These are phyloP conservation scores for Laetiporus sulphureus DNA, from an alignment of 1,284 basidiomycete species.

Conservation along the genomic window DNA sequence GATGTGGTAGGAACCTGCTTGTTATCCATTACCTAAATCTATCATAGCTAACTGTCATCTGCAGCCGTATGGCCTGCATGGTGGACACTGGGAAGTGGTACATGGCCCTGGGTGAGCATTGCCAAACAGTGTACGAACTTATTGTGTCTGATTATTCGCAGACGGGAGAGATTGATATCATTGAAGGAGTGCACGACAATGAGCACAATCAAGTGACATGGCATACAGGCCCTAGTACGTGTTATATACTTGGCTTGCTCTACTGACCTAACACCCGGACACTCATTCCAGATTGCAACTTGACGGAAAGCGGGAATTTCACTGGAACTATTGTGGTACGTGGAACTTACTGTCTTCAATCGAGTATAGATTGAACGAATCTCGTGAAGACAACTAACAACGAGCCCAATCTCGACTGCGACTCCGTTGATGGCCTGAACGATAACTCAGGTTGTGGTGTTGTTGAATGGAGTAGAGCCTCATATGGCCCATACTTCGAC, in stretches of 20 bases:
- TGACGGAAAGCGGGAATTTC: constrained; percentile 41
- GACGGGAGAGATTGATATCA: constrained; percentile 76
- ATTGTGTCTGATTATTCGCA: constrained; percentile 18
- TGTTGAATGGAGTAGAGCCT: constrained; percentile 61
- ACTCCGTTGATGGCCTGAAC: constrained; percentile 36
- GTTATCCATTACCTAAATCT: not conserved
- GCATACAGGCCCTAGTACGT: constrained; percentile 53
- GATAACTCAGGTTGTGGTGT: constrained; percentile 65
- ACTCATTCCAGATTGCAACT: constrained; percentile 35
- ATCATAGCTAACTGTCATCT: constrained; percentile 4
- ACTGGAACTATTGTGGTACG: constrained; percentile 52
- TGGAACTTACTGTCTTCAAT: constrained; percentile 7
- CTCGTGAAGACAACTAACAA: constrained; percentile 31
- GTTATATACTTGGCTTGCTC: not conserved
- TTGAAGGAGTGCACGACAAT: constrained; percentile 74
- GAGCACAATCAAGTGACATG: constrained; percentile 73
- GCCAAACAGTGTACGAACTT: too few relatives aligned
- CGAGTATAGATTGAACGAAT: not conserved
- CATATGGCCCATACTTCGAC: constrained; percentile 70
- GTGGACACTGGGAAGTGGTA: constrained; percentile 48
- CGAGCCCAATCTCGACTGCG: constrained; percentile 44
- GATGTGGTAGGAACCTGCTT: constrained; percentile 45
- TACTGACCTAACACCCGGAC: not conserved
- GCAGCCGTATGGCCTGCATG: constrained; percentile 64
- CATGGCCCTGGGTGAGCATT: constrained; percentile 46